phyloP scores from a whole-genome alignment of 2,329 filamentous ascomycete genomes.

The Trichoderma cornu-damae region DNA sequence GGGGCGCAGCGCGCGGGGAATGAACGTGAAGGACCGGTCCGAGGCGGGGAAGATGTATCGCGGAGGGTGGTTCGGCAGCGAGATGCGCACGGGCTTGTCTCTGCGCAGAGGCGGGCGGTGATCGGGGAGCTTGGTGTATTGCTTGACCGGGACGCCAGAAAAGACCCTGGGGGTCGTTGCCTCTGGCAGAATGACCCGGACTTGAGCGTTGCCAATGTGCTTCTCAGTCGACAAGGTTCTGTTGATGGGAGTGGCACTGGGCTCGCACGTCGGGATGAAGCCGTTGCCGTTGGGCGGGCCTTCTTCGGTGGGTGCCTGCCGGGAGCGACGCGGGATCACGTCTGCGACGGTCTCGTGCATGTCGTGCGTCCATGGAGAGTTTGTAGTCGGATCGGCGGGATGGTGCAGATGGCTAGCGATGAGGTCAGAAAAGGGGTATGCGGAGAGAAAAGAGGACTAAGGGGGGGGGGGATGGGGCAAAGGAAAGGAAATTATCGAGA shows the following conservation, averaged over 20 bases:
- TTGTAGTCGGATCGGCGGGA: constrained; percentile 58
- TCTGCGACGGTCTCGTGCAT: constrained; percentile 72
- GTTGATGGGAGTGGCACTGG: constrained; percentile 63
- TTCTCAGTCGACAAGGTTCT: constrained; percentile 77
- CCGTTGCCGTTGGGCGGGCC: constrained; percentile 51
- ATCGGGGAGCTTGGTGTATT: constrained; percentile 90
- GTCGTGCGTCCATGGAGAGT: constrained; percentile 84
- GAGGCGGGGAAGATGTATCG: constrained; percentile 87
- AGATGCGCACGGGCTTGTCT: constrained; percentile 94
- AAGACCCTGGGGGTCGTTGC: constrained; percentile 69
- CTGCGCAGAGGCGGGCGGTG: constrained; percentile 89
- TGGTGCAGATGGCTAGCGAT: constrained; percentile 38
- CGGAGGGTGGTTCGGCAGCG: constrained; percentile 70
- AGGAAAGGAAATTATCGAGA: no score
- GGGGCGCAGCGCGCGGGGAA: constrained; percentile 84
- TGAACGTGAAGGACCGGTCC: constrained; percentile 96
- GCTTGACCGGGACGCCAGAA: constrained; percentile 72
- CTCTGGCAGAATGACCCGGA: constrained; percentile 73
- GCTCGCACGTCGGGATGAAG: constrained; percentile 51
- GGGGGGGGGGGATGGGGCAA: neutral
- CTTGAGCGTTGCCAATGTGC: constrained; percentile 75
- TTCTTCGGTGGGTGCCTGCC: constrained; percentile 42
- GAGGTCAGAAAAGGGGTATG: constrained; percentile 25
- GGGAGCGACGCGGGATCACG: constrained; percentile 39
- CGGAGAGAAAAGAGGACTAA: neutral